Evolutionary conservation across 352 stramenopile genomes (phyloP).

Genomic region (Albugo laibachii): DNA sequence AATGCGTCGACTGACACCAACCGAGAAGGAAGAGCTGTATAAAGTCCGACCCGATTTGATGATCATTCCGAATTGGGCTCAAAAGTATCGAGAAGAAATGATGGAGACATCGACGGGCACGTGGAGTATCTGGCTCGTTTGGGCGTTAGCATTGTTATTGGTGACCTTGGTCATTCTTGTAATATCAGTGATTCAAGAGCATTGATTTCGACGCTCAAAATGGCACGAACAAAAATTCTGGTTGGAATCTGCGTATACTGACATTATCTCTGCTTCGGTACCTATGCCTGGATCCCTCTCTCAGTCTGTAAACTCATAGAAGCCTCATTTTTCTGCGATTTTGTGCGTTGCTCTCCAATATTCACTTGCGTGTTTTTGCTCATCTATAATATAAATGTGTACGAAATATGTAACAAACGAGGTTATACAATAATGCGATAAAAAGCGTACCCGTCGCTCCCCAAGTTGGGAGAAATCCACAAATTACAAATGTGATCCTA

Average conservation of each 20-base stretch:
- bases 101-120: slow-evolving; percentile 35
- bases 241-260: too few species aligned
- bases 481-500: slow-evolving; percentile 61
- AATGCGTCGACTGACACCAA: slow-evolving; percentile 60
- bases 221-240: too few species aligned
- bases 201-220: too few species aligned
- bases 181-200: slow-evolving; percentile 35
- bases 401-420: background rate
- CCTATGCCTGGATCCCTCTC: too few species aligned
- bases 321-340: slow-evolving; percentile 8
- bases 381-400: slow-evolving; percentile 17
- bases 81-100: slow-evolving; percentile 76
- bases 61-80: slow-evolving; percentile 77
- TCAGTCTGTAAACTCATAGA: too few species aligned
- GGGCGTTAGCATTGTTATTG: slow-evolving; percentile 41
- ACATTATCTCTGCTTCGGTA: too few species aligned
- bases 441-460: slow-evolving; percentile 30
- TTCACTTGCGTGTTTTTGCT: slow-evolving; percentile 68
- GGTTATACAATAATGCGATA: background rate
- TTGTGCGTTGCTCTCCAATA: slow-evolving; percentile 74
- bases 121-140: slow-evolving; percentile 63
- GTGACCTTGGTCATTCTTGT: slow-evolving; percentile 63
- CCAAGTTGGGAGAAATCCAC: slow-evolving; percentile 57
- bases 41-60: slow-evolving; percentile 58
- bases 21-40: slow-evolving; percentile 74